These are phyloP conservation scores for Lipomyces yamadae DNA, from an alignment of 805 yeast species.

Conservation along the genomic window DNA sequence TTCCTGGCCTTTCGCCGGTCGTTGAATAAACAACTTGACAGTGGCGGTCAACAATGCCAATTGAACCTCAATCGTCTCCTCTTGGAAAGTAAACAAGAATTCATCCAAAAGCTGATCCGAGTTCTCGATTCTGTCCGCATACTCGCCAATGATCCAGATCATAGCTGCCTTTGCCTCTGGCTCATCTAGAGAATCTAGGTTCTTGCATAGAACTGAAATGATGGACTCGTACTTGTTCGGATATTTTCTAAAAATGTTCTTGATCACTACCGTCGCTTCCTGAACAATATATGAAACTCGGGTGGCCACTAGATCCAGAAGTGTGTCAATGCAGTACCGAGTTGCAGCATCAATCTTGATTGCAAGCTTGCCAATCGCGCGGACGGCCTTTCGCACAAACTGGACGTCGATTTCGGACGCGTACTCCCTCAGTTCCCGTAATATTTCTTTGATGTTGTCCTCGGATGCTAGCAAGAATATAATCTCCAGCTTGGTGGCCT, in stretches of 20 bases:
- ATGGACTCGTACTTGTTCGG: slow-evolving; percentile 61
- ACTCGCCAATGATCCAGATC: slow-evolving; percentile 85
- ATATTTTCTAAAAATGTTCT: slow-evolving; percentile 76
- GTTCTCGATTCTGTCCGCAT: slow-evolving; percentile 55
- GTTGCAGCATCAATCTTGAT: slow-evolving; percentile 71
- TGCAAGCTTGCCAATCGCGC: slow-evolving; percentile 89
- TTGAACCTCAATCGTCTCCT: slow-evolving; percentile 77
- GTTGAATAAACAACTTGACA: slow-evolving; percentile 66
- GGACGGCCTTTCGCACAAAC: slow-evolving; percentile 83
- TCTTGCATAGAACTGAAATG: slow-evolving; percentile 50
- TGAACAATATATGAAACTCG: slow-evolving; percentile 77
- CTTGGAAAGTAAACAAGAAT: slow-evolving; percentile 55
- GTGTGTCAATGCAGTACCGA: slow-evolving; percentile 63
- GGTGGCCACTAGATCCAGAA: slow-evolving; percentile 63
- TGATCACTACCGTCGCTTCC: slow-evolving; percentile 76
- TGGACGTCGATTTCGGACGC: slow-evolving; percentile 85
- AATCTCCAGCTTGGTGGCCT: slow-evolving; percentile 88
- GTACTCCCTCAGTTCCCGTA: slow-evolving; percentile 80
- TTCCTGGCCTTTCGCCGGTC: slow-evolving; percentile 59
- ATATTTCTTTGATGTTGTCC: slow-evolving; percentile 61
- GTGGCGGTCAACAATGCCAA: slow-evolving; percentile 72
- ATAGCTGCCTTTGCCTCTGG: slow-evolving; percentile 78
- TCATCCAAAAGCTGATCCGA: slow-evolving; percentile 51
- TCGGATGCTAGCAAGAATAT: slow-evolving; percentile 77
- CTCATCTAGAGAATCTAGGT: slow-evolving; percentile 64